Evolutionary conservation across 2,329 filamentous ascomycete species (phyloP).

Genomic region (Celoporthe dispersa): DNA sequence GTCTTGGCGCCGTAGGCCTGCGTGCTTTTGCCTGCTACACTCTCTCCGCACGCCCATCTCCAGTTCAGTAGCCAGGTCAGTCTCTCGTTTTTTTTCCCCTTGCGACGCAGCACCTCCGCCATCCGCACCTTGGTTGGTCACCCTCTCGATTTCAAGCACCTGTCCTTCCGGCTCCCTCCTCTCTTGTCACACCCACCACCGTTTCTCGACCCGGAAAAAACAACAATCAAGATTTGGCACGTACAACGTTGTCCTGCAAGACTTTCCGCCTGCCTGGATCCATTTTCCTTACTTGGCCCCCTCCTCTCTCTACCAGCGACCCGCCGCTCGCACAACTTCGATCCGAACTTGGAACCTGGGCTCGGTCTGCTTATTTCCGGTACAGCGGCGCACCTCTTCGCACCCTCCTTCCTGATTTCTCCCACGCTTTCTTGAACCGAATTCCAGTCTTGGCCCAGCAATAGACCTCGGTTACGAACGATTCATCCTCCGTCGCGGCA

Average conservation of each 20-base stretch:
- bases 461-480: background rate
- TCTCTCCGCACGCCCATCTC: constrained; percentile 28
- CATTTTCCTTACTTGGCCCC: background rate
- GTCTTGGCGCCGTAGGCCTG: constrained; percentile 14
- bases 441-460: background rate
- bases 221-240: background rate
- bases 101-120: constrained; percentile 15
- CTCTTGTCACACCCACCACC: background rate
- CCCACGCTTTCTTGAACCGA: constrained; percentile 6
- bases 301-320: background rate
- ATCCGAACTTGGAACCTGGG: constrained; percentile 9
- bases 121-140: background rate
- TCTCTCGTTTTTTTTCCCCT: constrained; percentile 30
- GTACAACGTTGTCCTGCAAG: background rate
- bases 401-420: constrained; percentile 10
- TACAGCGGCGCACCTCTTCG: constrained; percentile 9
- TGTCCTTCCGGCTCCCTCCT: background rate
- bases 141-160: background rate
- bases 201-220: background rate
- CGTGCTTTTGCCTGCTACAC: constrained; percentile 12
- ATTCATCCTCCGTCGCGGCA: background rate
- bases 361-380: constrained; percentile 13
- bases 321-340: constrained; percentile 2
- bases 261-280: background rate
- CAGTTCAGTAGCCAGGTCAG: constrained; percentile 15